phyloP scores from a whole-genome alignment of 257 asterid genomes.

The Solanum virginianum region DNA sequence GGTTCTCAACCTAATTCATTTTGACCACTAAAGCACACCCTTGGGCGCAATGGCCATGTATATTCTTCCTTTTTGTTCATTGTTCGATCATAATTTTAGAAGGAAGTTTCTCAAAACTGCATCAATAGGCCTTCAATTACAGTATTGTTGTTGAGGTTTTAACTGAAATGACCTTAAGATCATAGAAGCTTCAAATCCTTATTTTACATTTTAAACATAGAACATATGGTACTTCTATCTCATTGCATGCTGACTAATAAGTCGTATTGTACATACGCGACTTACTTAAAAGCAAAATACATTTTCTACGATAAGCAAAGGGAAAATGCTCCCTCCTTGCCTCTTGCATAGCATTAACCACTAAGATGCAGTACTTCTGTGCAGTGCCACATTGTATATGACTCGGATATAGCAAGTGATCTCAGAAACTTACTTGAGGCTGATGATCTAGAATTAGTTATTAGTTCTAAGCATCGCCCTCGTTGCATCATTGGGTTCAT shows the following conservation, averaged over 20 bases:
- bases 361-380: conserved; percentile 4
- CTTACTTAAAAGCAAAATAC: not conserved
- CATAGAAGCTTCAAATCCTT: not conserved
- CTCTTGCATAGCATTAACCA: not conserved
- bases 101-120: not conserved
- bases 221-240: not conserved
- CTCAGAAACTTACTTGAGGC: conserved; percentile 51
- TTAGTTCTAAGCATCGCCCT: conserved; percentile 73
- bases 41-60: not conserved
- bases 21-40: not conserved
- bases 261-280: not conserved
- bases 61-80: not conserved
- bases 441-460: conserved; percentile 68
- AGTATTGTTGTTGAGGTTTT: not conserved
- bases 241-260: not conserved
- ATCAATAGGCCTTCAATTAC: not conserved
- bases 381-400: conserved; percentile 80
- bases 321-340: not conserved
- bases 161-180: not conserved
- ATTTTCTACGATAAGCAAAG: not conserved
- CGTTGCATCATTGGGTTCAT: conserved; percentile 83
- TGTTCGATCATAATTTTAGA: not conserved
- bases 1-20: not conserved
- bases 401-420: conserved; percentile 58
- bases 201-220: not conserved